Evolutionary conservation across 1,139 yeast species (phyloP), one percentile per base, ranked within the genome.

Genomic region (Geotrichum fermentans): DNA sequence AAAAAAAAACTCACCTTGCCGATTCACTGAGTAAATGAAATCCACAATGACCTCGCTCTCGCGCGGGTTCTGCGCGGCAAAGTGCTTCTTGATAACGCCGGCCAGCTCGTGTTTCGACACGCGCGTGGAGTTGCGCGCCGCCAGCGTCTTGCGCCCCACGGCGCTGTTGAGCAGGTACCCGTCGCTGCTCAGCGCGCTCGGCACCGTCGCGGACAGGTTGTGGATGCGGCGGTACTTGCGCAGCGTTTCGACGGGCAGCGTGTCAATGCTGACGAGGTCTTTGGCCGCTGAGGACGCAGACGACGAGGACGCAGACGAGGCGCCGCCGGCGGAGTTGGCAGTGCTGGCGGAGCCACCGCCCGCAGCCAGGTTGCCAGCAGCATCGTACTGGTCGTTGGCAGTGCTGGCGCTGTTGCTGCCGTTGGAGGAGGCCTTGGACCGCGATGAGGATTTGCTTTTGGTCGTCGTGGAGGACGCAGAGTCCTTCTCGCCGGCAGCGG

Each of bases 31-130:
- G 66, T 87, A 87, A 51, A 87, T 71, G 60, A 87, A 87, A 58
- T 82, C 85, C 39, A 92, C 83, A 38, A 87, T 79, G 37, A 82
- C 78, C 59, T 87, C 96, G 55, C 82, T 81, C 60, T 87, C 96
- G 55, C 84, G 77, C 3, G 78, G 78, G n/a, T 78, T 77, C 48
- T 80, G 75, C 37, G 71, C 72, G 56, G 72, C 54, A 55, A 86
- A 84, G 63, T 87, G 94, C 50, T 74, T 77, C 64, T 80, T 80
- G 33, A 79, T 75, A 11, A 73, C 73, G 8, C 65, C 66, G 0
- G 86, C 82, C 41, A 79, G 70, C 56, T 80, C 86, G 13, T 66
- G 66, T 58, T 80, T 82, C 49, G 79, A 61, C 16, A 80, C 71
- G 38, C 80, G 70, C 41, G 67, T 66, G 40, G 65, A 66, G 48